Evolutionary conservation across 2,329 filamentous ascomycete genomes (phyloP), one percentile per base, ranked within the genome.

Genomic region (Claviceps monticola): DNA sequence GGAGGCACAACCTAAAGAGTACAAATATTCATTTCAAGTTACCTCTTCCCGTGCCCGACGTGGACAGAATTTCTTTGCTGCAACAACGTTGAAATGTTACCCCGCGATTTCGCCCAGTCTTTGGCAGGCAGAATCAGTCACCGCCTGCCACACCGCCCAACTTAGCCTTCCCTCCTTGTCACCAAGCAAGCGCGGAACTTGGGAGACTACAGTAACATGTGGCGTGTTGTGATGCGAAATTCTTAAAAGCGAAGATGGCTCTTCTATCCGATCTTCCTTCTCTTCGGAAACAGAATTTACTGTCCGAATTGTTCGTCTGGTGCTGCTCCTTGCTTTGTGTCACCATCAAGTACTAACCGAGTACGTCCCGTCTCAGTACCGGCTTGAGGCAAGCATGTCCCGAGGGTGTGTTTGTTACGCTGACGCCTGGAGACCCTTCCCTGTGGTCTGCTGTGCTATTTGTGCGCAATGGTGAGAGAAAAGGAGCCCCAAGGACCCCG

Each of bases 391-490:
- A 87, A 69, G 82, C 84, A 54, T 89, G 86, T 65, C 90, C 90
- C 2, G 81, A 88, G 52, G 91, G 93, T 50, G 76, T 96, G 55
- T 96, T 93, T 68, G 79, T 96, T 67, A 87, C 79, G 65, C 77
- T 95, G 54, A 86, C 85, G 29, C 87, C 88, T 0, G 86, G 85
- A 23, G 84, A 95, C 62, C 81, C 87, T 17, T 81, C 82, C 16
- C 71, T 89, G 48, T 97, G 91, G 91, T 84, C 83, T 36, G 90
- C 88, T n/a, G 86, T 95, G 19, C 74, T 97, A 29, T 97, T 97
- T 64, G 82, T 95, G 56, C 85, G 88, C 52, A 84, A 87, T 74
- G 91, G 91, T 93, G 21, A 49, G 51, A 19, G 23, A 6, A 13
- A 21, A 29, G 5, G 2, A 41, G 23, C 13, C 23, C 42, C 42